Evolutionary conservation across 768 basidiomycete genomes (phyloP), one percentile per base, ranked within the genome.

Genomic region (Rhizopogon rudus): DNA sequence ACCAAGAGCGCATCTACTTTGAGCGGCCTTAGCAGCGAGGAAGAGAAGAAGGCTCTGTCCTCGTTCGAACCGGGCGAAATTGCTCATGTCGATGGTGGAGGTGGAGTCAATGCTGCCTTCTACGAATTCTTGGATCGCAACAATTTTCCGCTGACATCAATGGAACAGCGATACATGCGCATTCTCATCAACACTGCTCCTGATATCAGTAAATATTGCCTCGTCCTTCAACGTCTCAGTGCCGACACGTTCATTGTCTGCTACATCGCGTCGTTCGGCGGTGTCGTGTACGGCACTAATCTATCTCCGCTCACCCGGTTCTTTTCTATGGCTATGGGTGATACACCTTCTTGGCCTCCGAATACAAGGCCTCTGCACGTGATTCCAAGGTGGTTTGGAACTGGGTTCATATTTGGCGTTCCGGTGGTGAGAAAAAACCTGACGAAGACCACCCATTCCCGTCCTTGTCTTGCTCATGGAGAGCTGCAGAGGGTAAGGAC

Each of bases 301-400:
- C 60, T 73, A 10, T 52, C 42, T 20, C 62, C 63, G 29, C 53
- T 71, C 14, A 67, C 61, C 12, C 67, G 62, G 37, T 61, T 63
- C 50, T 76, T 75, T 58, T 69, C 70, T 17, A 59, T 76, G 44
- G 72, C 74, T 31, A 63, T 75, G 42, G 70, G 71, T 44, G 57
- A 61, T 25, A 60, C 57, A 31, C 63, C 63, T 13, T 52, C 56
- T 31, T 71, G 71, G 72, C 65, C 68, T 16, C 22, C 35, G 17
- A 60, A 67, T 10, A 56, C 61, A 29, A 45, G 59, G n/a, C 66
- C 71, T 16, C 59, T 73, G 29, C 62, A 60, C 41, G 71, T 68
- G 3, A 60, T 55, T 6, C 74, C 71, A 25, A 60, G 60, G 46
- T 74, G 63, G 73, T 40, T 39, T 20, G 50, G 40, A 22, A 59